Percentiles rank a stretch among this genome's conserved stretches.
These are phyloP conservation scores for Globisporangium orthogonon DNA, from an alignment of 352 stramenopile genomes.

Conservation along the genomic window DNA sequence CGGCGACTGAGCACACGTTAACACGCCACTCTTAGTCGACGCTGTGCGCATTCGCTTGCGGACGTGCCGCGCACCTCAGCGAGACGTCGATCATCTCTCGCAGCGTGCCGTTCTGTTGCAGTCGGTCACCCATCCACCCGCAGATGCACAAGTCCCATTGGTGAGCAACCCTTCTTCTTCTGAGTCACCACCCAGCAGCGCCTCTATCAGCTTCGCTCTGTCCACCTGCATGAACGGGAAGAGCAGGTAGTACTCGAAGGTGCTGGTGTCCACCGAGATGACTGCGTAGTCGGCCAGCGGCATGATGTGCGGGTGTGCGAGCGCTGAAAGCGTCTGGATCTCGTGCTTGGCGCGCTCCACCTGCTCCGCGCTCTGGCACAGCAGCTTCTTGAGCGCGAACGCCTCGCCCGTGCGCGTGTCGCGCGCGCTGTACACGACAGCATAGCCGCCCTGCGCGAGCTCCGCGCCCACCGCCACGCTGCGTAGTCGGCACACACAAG, in stretches of 20 bases:
- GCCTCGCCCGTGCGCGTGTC: constrained; percentile 65
- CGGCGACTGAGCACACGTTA: constrained; percentile 11
- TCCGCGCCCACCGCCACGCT: constrained; percentile 55
- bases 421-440: constrained; percentile 75
- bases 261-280: constrained; percentile 30
- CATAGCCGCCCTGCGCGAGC: constrained; percentile 85
- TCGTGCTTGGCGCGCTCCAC: constrained; percentile 71
- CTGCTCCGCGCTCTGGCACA: constrained; percentile 84
- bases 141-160: not conserved
- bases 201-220: not conserved
- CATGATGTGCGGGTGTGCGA: constrained; percentile 82
- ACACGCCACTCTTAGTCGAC: not conserved
- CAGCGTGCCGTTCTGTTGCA: constrained; percentile 72
- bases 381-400: constrained; percentile 88
- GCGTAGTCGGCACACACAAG: not conserved
- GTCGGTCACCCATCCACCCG: not conserved
- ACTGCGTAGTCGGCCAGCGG: constrained; percentile 72
- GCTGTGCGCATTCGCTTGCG: not conserved
- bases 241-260: constrained; percentile 77
- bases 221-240: constrained; percentile 80
- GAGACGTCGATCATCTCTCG: constrained; percentile 78
- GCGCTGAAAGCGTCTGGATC: constrained; percentile 72
- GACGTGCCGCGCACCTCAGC: constrained; percentile 23
- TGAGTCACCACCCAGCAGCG: not conserved
- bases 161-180: too few relatives aligned